Base-by-base conservation (phyloP, 1,284 basidiomycete species). In the Gomphus sp. region DNA sequence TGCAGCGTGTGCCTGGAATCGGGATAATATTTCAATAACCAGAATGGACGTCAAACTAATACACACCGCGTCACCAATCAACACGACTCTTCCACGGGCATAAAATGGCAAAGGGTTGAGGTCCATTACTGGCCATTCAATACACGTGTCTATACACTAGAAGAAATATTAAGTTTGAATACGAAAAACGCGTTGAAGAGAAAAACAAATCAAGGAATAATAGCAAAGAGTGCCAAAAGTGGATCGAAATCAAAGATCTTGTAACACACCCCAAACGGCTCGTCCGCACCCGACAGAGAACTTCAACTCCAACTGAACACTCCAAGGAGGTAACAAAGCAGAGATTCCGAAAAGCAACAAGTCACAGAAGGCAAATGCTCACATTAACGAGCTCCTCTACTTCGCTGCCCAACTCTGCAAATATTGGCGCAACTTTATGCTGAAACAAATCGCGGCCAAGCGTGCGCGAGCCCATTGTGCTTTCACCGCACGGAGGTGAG, bases 61-160 rank as follows among this genome's bases (percentile, higher is more conserved):
- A 64, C 72, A 39, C 41, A 73, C 73, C 66, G 80, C 79, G 64
- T 82, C 81, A 2, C 80, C 80, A 3, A 82, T 45, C 12, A 82
- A 68, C 0, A 70, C 77, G 7, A 79, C 77, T 4, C 72, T 67
- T 33, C 71, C 72, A 10, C 69, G 66, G 7, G 70, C 71, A 55
- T 71, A 76, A 12, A 65, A 72, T 0, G 70, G 71, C 22, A 82
- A 67, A 3, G 73, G 72, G 39, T 69, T 67, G 0, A 77, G 68
- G 3, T 60, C 63, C 56, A 72, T 67, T 10, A 75, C 59, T 3
- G 66, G 68, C 73, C 72, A 75, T 58, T 65, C 62, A 8, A 63
- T 65, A 14, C 66, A 64, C 25, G 52, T 63, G 45, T 67, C 62
- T 18, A 60, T 37, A 31, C 43, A 59, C 63, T 64, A 48, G n/a